Base-by-base conservation (phyloP, 208 protist species). In the Trichomonas tenax region DNA sequence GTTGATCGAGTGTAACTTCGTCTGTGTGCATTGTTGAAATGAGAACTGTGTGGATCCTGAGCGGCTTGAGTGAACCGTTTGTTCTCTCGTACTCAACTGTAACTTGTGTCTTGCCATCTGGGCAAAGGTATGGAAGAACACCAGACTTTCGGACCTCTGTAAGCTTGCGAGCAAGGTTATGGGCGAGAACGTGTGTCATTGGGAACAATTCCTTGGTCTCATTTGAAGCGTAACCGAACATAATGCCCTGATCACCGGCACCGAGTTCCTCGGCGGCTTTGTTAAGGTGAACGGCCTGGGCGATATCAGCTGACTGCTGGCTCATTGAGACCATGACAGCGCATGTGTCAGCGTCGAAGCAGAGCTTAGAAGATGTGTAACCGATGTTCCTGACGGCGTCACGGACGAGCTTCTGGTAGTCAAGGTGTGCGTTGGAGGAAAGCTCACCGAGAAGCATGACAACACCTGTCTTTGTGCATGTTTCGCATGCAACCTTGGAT, bases 211-310 rank as follows among this genome's bases (percentile, higher is more conserved):
- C 98, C 96, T 98, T 97, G 81, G 99, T 99, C 98, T 99, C 99
- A 97, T 99, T 98, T 58, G 99, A 99, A 63, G 99, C 99, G 97
- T 99, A 99, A 95, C 99, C 99, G 97, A 99, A 99, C 99, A 99
- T 99, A 97, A 99, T 98, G 95, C 99, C 99, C 97, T 97, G 96
- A 63, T 99, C 99, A 96, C 99, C 99, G 95, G 99, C 99, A 96
- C 99, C 99, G 96, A 99, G 97, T 96, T 99, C 98, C 96, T 99
- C 98, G 58, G 98, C 97, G 44, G 98, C 96, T 96, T 98, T 98
- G 86, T 97, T 97, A 86, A 99, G 97, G 97, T 99, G 98, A 86
- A 99, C 99, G 96, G 98, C 98, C 96, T 99, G 98, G 93, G 98
- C 98, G 97, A 99, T 99, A 96, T 99, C 99, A 86, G 99, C 98